A percentile compares a stretch with the other conserved stretches of the same genome.
phyloP scores from a whole-genome alignment of 495 filamentous ascomycete species.

The Aspergillus bridgeri region DNA sequence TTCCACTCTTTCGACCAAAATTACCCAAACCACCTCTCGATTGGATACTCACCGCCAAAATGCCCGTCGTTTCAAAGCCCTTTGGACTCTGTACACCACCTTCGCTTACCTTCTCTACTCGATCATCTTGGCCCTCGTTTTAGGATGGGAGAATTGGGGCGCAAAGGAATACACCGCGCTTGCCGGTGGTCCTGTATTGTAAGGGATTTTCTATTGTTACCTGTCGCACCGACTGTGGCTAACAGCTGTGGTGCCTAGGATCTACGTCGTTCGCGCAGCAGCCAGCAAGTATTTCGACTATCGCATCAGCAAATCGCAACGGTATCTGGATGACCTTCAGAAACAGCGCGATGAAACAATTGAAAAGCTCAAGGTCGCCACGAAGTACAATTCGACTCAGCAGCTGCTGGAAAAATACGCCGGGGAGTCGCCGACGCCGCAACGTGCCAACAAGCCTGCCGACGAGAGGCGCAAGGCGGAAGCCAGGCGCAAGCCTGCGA shows the following conservation, averaged over 20 bases:
- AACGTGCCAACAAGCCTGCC: slow-evolving; percentile 38
- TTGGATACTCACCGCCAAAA: slow-evolving; percentile 69
- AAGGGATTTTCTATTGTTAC: slow-evolving; percentile 22
- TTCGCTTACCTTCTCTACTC: slow-evolving; percentile 86
- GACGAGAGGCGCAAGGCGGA: slow-evolving; percentile 22
- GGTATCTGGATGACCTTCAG: slow-evolving; percentile 67
- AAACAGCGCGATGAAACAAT: slow-evolving; percentile 81
- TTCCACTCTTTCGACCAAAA: slow-evolving; percentile 74
- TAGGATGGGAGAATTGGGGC: slow-evolving; percentile 81
- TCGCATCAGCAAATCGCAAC: slow-evolving; percentile 64
- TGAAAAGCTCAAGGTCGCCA: slow-evolving; percentile 88
- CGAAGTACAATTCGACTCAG: slow-evolving; percentile 92
- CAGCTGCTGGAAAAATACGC: slow-evolving; percentile 94
- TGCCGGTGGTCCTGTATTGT: slow-evolving; percentile 76
- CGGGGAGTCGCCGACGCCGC: slow-evolving; percentile 52
- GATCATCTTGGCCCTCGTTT: slow-evolving; percentile 74
- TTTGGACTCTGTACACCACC: slow-evolving; percentile 84
- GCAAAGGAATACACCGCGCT: slow-evolving; percentile 71
- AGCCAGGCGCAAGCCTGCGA: slow-evolving; percentile 14
- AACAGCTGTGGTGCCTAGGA: slow-evolving; percentile 40
- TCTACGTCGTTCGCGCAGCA: slow-evolving; percentile 60
- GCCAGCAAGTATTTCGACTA: slow-evolving; percentile 73
- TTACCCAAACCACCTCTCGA: slow-evolving; percentile 63
- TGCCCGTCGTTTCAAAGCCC: slow-evolving; percentile 73
- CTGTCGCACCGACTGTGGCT: neutral